A percentile compares a stretch with the other conserved stretches of the same genome.
phyloP scores from a whole-genome alignment of 495 filamentous ascomycete species.

The Thermothielavioides terrestris region DNA sequence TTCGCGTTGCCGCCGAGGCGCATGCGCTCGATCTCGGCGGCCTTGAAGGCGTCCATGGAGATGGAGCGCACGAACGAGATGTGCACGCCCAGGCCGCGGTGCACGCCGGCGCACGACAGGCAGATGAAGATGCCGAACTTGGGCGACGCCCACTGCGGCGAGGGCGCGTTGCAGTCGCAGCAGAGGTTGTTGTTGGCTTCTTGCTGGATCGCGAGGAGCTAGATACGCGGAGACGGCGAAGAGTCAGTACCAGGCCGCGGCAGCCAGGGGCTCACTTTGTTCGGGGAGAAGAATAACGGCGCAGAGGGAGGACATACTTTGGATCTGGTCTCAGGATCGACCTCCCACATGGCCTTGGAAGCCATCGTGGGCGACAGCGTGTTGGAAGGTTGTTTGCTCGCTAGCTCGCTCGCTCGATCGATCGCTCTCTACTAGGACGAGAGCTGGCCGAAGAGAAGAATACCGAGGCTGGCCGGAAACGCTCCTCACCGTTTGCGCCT shows the following conservation, averaged over 20 bases:
- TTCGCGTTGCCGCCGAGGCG: conserved; percentile 72
- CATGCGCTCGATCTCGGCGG: conserved; percentile 78
- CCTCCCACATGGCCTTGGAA: conserved; percentile 78
- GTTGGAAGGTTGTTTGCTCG: conserved; percentile 10
- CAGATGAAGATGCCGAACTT: conserved; percentile 89
- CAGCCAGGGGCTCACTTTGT: too few species aligned
- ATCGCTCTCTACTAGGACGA: too few species aligned
- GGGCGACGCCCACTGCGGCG: conserved; percentile 82
- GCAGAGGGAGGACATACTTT: conserved; percentile 51
- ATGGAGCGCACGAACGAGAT: conserved; percentile 95
- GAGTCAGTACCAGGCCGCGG: neutral
- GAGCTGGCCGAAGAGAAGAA: too few species aligned
- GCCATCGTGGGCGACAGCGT: conserved; percentile 28
- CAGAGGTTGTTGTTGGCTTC: conserved; percentile 76
- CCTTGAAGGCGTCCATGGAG: conserved; percentile 97
- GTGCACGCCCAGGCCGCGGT: conserved; percentile 91
- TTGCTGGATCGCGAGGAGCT: conserved; percentile 86
- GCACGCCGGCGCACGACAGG: conserved; percentile 87
- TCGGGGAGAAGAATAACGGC: neutral
- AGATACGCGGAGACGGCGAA: conserved; percentile 2
- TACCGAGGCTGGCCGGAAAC: too few species aligned
- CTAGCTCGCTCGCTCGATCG: too few species aligned
- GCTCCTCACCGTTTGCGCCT: too few species aligned
- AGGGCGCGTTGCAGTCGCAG: conserved; percentile 89
- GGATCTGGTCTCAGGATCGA: conserved; percentile 87